Percentiles rank a stretch among this genome's conserved stretches.
Conservation (phyloP, 169 alveolate genomes). For the Eimeria praecox region DNA sequence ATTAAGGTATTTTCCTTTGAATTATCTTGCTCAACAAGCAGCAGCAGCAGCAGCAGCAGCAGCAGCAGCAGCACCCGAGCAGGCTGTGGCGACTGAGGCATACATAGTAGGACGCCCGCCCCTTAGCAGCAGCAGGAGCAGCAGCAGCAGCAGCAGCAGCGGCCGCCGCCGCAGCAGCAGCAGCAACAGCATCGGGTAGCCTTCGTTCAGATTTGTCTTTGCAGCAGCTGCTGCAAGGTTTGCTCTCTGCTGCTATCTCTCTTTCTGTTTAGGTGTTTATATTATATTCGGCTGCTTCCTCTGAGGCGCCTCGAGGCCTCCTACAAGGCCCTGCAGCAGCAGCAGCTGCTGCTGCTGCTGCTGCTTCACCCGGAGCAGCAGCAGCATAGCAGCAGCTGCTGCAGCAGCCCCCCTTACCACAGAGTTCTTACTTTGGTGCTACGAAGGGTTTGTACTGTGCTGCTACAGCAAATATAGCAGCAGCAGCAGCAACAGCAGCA, state of each 20-base stretch:
- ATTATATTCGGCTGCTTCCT: not conserved
- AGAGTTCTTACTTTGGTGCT: not conserved
- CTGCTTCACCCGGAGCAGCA: not conserved
- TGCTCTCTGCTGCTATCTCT: not conserved
- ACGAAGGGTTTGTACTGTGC: not conserved
- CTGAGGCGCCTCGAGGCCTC: not conserved
- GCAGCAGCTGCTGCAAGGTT: constrained; percentile 45
- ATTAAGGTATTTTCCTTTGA: no score
- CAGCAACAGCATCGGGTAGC: not conserved
- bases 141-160: constrained; percentile 49
- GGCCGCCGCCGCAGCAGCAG: constrained; percentile 24
- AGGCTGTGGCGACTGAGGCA: not conserved
- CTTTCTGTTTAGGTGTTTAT: not conserved
- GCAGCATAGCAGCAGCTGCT: constrained; percentile 3
- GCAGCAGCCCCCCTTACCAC: not conserved
- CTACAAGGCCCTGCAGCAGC: constrained; percentile 4
- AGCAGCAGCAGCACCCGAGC: no score
- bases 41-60: no score
- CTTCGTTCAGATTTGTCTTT: not conserved
- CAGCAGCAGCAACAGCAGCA: not conserved
- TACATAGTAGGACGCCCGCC: no score
- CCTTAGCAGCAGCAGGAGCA: constrained; percentile 41
- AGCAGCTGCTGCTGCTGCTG: constrained; percentile 49
- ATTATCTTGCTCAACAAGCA: no score
- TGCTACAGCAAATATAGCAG: not conserved